Conservation (phyloP, 352 stramenopile genomes). For the Pythium aphanidermatum region DNA sequence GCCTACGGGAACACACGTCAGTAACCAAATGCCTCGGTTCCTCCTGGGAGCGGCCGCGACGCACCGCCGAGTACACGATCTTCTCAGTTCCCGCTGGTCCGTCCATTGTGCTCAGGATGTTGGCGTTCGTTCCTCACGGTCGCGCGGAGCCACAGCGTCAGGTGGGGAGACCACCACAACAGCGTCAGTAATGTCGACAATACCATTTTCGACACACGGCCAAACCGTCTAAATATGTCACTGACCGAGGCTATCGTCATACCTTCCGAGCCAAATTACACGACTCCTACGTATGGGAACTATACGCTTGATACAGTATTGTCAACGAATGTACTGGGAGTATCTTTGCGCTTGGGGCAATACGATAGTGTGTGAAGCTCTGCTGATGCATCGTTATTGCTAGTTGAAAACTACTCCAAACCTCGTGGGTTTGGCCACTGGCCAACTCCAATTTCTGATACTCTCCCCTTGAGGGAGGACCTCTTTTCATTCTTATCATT, state of each 20-base stretch:
- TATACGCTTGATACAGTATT: slow-evolving; percentile 10
- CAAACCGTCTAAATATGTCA: no score
- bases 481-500: background rate
- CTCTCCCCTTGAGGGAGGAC: slow-evolving; percentile 62
- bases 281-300: slow-evolving; percentile 26
- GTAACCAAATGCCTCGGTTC: no score
- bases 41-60: slow-evolving; percentile 1
- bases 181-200: slow-evolving; percentile 5
- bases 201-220: no score
- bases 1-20: slow-evolving; percentile 28
- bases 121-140: slow-evolving; percentile 9
- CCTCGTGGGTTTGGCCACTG: slow-evolving; percentile 85
- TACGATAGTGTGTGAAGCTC: slow-evolving; percentile 91
- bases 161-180: slow-evolving; percentile 7
- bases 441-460: slow-evolving; percentile 90
- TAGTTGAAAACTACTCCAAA: slow-evolving; percentile 95
- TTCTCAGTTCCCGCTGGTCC: slow-evolving; percentile 62
- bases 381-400: slow-evolving; percentile 93
- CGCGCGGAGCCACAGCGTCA: slow-evolving; percentile 4
- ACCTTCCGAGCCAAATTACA: background rate
- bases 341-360: slow-evolving; percentile 93
- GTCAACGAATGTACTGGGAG: accelerated
- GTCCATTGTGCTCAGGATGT: slow-evolving; percentile 42
- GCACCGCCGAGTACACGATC: slow-evolving; percentile 68
- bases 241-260: no score